Base-by-base conservation (phyloP, 2,329 filamentous ascomycete genomes). In the Elsinoe arachidis region DNA sequence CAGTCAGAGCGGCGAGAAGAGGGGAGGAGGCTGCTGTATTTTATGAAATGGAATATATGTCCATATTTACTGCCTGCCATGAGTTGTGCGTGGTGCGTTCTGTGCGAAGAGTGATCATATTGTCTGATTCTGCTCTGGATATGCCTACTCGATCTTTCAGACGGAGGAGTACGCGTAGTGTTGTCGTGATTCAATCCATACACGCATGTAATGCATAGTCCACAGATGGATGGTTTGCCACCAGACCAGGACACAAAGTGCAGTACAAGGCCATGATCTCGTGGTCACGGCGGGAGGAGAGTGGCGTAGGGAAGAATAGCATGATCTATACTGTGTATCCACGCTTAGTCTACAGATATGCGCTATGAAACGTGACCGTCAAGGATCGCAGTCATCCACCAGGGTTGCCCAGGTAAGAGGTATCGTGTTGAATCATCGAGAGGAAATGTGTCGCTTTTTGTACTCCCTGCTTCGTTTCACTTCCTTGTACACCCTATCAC, bases 241-340 rank as follows among this genome's bases (percentile, higher is more conserved):
- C 26, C 26, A 30, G 26, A 30, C 7, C 26, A 9, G 9, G 26
- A 30, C 26, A n/a, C n/a, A n/a, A n/a, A n/a, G n/a, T n/a, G n/a
- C n/a, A n/a, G n/a, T n/a, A n/a, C n/a, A n/a, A n/a, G n/a, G n/a
- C n/a, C n/a, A n/a, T n/a, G n/a, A n/a, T n/a, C n/a, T n/a, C n/a
- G n/a, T n/a, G n/a, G n/a, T n/a, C n/a, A n/a, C n/a, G n/a, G n/a
- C n/a, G n/a, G n/a, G n/a, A n/a, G n/a, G 15, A 19, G 15, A 21
- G 10, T 43, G 10, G 44, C 7, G 3, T 34, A 1, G 12, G n/a
- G 33, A 26, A 35, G 7, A 51, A 30, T 51, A 17, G 46, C 46
- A 51, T 51, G 46, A 51, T 51, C 46, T 51, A 51, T 51, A 51
- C 23, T 17, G 46, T 51, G 46, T 51, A 51, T 51, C 26, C 46